Conservation (phyloP, 495 filamentous ascomycete species). For the Podospora bellae-mahoneyi region DNA sequence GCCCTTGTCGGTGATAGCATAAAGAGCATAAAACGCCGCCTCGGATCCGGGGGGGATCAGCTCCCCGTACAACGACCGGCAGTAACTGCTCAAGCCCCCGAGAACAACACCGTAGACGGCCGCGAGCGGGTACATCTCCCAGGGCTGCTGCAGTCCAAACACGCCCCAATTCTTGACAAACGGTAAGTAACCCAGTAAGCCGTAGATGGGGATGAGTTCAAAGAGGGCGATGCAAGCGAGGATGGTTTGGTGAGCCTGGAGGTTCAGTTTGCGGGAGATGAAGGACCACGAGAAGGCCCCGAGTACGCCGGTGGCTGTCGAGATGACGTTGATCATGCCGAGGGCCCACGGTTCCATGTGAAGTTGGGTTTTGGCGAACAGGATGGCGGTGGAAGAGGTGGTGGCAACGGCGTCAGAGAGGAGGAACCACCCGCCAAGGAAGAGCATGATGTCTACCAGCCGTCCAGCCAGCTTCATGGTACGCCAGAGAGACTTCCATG, state of each 20-base stretch:
- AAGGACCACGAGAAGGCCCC: constrained; percentile 89
- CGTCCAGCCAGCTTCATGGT: constrained; percentile 74
- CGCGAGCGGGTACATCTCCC: constrained; percentile 95
- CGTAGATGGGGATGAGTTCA: constrained; percentile 89
- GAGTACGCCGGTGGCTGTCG: constrained; percentile 73
- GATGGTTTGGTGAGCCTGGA: constrained; percentile 80
- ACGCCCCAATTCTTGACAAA: constrained; percentile 70
- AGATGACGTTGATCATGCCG: constrained; percentile 91
- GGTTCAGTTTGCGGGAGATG: constrained; percentile 60
- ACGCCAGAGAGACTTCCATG: constrained; percentile 80
- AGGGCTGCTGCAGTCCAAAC: constrained; percentile 82
- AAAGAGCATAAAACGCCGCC: constrained; percentile 93
- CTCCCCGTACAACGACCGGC: constrained; percentile 87
- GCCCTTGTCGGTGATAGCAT: constrained; percentile 97
- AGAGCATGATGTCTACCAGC: constrained; percentile 81
- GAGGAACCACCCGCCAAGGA: constrained; percentile 90
- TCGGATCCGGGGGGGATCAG: constrained; percentile 90
- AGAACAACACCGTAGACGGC: constrained; percentile 91
- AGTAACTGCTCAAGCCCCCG: constrained; percentile 89
- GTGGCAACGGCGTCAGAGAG: constrained; percentile 93
- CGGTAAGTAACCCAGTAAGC: constrained; percentile 83
- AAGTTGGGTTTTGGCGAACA: constrained; percentile 92
- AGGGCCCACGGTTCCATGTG: constrained; percentile 83
- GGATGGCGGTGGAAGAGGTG: constrained; percentile 87
- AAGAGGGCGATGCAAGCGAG: constrained; percentile 85